Conservation (phyloP, 768 basidiomycete genomes). For the Paxillus rubicundulus region DNA sequence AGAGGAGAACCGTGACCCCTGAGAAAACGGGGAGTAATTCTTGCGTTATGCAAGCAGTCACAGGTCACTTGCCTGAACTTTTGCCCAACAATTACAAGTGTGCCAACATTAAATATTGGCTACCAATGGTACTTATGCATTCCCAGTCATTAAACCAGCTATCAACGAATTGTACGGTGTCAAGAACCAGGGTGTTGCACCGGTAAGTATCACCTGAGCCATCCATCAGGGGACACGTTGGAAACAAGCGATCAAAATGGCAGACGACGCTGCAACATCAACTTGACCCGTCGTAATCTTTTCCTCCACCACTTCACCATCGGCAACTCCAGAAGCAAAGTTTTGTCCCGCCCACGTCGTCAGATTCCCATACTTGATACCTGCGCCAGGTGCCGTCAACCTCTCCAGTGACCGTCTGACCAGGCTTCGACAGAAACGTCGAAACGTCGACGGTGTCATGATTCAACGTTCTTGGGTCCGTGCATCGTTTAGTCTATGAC, state of each 20-base stretch:
- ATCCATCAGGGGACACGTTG: too few relatives aligned
- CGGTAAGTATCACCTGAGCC: too few relatives aligned
- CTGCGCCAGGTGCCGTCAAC: slow-evolving; percentile 48
- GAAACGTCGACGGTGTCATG: slow-evolving; percentile 51
- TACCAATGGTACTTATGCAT: too few relatives aligned
- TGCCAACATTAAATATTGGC: too few relatives aligned
- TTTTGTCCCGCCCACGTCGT: slow-evolving; percentile 53
- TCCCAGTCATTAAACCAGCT: too few relatives aligned
- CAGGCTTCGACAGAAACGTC: slow-evolving; percentile 31
- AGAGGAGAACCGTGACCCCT: neutral
- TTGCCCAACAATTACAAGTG: too few relatives aligned
- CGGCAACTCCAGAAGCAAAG: slow-evolving; percentile 38
- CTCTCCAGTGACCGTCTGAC: slow-evolving; percentile 34
- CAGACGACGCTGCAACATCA: slow-evolving; percentile 38
- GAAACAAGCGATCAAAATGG: slow-evolving; percentile 34
- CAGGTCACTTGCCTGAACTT: too few relatives aligned
- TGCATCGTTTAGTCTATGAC: too few relatives aligned
- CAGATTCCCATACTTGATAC: slow-evolving; percentile 41
- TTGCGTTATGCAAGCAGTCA: neutral
- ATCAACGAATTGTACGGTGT: neutral
- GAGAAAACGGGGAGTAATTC: slow-evolving; percentile 2
- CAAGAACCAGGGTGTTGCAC: slow-evolving; percentile 6
- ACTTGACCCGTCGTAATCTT: slow-evolving; percentile 33
- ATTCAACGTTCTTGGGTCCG: too few relatives aligned
- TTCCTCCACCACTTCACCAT: slow-evolving; percentile 41